Evolutionary conservation across 441 rosid genomes (phyloP).

Genomic region (Aquilaria agallochum): DNA sequence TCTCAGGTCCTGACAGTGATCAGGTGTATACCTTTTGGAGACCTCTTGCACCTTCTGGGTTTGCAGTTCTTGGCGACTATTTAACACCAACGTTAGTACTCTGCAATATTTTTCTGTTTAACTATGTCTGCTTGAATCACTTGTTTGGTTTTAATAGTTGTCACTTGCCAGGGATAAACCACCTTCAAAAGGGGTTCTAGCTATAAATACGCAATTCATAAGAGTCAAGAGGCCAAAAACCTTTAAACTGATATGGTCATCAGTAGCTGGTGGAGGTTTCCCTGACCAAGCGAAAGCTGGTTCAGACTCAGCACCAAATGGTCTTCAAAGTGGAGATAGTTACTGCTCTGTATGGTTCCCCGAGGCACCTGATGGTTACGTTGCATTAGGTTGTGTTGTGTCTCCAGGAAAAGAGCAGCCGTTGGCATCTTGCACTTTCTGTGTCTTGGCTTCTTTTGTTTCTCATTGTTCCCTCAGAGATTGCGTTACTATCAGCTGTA

Average conservation of each 20-base stretch:
- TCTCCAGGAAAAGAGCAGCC: constrained; percentile 70
- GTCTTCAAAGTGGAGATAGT: constrained; percentile 21
- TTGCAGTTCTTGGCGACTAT: constrained; percentile 95
- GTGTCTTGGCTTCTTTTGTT: constrained; percentile 75
- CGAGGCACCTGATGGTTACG: constrained; percentile 88
- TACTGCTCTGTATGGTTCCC: constrained; percentile 90
- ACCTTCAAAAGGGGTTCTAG: constrained; percentile 92
- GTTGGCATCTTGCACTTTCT: constrained; percentile 64
- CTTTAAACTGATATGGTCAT: constrained; percentile 78
- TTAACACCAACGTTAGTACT: constrained; percentile 82
- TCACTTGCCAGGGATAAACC: constrained; percentile 86
- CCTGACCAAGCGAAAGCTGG: constrained; percentile 29
- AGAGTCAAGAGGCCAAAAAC: constrained; percentile 83
- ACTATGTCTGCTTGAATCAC: constrained; percentile 10
- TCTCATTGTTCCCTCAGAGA: constrained; percentile 92
- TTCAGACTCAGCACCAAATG: constrained; percentile 20
- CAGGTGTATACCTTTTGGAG: constrained; percentile 88
- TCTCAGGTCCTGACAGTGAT: constrained; percentile 61
- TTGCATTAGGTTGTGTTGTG: constrained; percentile 88
- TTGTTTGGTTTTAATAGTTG: constrained; percentile 19
- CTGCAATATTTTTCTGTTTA: constrained; percentile 8
- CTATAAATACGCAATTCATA: constrained; percentile 73
- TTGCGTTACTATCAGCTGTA: constrained; percentile 61
- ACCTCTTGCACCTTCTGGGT: constrained; percentile 93
- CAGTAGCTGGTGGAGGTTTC: constrained; percentile 32